Evolutionary conservation across 345 rosid species (phyloP), one percentile per base, ranked within the genome.

Genomic region (Brassica carinata): DNA sequence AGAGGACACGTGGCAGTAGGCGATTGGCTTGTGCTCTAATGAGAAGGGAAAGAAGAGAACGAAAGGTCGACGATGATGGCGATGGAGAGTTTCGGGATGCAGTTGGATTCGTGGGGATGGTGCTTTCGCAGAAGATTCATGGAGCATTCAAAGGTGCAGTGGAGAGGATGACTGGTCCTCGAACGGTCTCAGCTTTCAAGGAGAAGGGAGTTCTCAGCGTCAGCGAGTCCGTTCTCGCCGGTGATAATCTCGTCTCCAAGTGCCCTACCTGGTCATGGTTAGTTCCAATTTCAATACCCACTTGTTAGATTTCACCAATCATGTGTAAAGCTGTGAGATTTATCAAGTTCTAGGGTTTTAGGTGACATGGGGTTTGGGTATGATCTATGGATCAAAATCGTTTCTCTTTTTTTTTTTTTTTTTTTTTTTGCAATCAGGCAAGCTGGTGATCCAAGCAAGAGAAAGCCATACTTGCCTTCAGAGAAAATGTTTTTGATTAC

Each of bases 231-330:
- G 58, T 90, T 79, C 83, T 92, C 69, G 97, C 97, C 70, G 97
- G 97, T 8, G 97, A 94, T 68, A 94, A 94, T 81, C 97, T 94
- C 79, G 98, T 92, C 78, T 85, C 94, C 64, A 94, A 94, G 83
- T 92, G 96, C 86, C 98, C 97, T 65, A 94, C 98, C 74, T 92
- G 97, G 96, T 94, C 96, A 30, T 94, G 98, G 97, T 90, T 57
- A 68, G 74, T 68, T 68, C 67, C 3, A 15, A 34, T 67, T 38
- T 57, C 3, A 58, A 67, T 57, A 4, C 8, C 13, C 36, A 27
- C 17, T 67, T 3, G 2, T 6, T 53, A 13, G 5, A 19, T 66
- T 33, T 67, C 45, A 17, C 55, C 51, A 31, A 11, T 53, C 19
- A 51, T 18, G 14, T 7, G 2, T 31, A 18, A 11, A 31, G 13